A percentile compares a stretch with the other conserved stretches of the same genome.
Conservation (phyloP, 805 yeast genomes). For the Sugiyamaella floridensis region DNA sequence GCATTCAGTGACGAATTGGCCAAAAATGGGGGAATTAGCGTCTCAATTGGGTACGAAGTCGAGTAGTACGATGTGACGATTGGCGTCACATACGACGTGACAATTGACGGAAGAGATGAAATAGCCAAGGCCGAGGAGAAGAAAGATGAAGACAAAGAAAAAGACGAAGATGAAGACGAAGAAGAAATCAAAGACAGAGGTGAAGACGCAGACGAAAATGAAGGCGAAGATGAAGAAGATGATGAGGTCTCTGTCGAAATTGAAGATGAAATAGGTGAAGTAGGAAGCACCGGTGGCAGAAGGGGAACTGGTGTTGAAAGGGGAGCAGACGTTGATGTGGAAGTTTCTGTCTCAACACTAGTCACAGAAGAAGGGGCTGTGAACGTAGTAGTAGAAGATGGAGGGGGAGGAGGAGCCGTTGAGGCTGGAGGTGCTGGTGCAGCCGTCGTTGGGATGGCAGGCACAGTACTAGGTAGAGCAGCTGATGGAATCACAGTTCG, state of each 20-base stretch:
- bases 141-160: too few species aligned
- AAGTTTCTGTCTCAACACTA: background rate
- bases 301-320: background rate
- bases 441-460: background rate
- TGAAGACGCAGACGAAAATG: too few species aligned
- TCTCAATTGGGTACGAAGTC: background rate
- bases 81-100: background rate
- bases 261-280: background rate
- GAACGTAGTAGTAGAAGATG: background rate
- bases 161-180: too few species aligned
- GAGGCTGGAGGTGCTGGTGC: background rate
- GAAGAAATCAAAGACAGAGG: too few species aligned
- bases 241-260: background rate
- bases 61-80: background rate
- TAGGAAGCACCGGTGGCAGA: background rate
- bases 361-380: background rate
- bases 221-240: too few species aligned
- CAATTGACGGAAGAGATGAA: background rate
- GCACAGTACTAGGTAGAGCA: background rate
- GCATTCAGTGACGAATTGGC: background rate
- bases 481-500: conserved; percentile 1
- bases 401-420: background rate
- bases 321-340: background rate
- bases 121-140: too few species aligned
- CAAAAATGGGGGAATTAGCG: background rate